Percentiles rank a stretch among this genome's conserved stretches.
These are phyloP conservation scores for Viridothelium virens DNA, from an alignment of 495 filamentous ascomycete genomes.

Conservation along the genomic window DNA sequence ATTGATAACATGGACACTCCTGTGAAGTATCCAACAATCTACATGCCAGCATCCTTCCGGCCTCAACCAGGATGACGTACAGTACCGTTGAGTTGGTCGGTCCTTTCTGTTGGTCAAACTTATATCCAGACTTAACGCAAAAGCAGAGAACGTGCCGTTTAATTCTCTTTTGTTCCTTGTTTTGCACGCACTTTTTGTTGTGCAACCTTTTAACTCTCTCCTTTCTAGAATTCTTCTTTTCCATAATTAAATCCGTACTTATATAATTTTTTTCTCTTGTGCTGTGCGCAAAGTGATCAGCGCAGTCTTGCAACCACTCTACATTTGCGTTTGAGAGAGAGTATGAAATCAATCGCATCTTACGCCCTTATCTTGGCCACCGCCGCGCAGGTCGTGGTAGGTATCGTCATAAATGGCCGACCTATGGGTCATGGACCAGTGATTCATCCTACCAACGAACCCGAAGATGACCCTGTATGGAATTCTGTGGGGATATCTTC, in stretches of 20 bases:
- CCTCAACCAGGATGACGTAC: no score
- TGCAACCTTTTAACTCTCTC: no score
- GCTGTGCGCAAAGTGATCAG: background rate
- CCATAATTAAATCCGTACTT: background rate
- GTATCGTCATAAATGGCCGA: background rate
- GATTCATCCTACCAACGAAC: background rate
- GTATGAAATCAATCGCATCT: background rate
- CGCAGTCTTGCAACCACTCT: background rate
- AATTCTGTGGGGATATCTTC: background rate
- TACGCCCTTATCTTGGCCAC: background rate
- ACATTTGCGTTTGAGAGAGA: background rate
- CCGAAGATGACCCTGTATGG: background rate
- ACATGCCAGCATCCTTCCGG: no score
- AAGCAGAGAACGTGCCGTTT: no score
- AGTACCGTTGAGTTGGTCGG: no score
- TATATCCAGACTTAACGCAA: no score
- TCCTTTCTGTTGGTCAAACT: no score
- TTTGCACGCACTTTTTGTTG: no score
- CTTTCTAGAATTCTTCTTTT: no score
- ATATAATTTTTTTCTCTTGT: background rate
- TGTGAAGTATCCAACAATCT: no score
- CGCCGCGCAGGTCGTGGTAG: background rate
- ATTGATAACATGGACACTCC: no score
- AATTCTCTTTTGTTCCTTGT: no score
- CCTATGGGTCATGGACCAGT: background rate